Evolutionary conservation across 176 grass and related monocot species (phyloP).

Genomic region (Bolboschoenus planiculmis): DNA sequence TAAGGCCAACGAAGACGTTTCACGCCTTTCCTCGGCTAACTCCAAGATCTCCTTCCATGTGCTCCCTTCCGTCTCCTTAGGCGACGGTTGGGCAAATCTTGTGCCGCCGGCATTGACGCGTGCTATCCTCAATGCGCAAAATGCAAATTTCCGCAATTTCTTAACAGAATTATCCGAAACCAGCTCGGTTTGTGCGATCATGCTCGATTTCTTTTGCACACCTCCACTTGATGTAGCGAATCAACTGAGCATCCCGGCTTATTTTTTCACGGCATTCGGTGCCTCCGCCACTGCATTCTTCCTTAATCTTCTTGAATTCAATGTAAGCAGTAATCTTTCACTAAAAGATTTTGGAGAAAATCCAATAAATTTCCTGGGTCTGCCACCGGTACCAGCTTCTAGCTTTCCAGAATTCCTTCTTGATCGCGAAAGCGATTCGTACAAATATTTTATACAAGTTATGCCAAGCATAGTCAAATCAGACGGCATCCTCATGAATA

Average conservation of each 20-base stretch:
- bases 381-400: background rate
- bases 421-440: background rate
- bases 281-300: background rate
- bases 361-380: background rate
- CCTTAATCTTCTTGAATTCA: background rate
- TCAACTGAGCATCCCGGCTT: background rate
- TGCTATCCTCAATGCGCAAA: background rate
- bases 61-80: background rate
- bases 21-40: constrained; percentile 20
- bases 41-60: constrained; percentile 39
- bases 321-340: background rate
- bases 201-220: background rate
- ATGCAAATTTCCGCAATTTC: background rate
- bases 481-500: constrained; percentile 9
- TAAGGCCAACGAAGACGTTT: background rate
- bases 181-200: background rate
- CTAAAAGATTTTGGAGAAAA: background rate
- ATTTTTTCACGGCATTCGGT: background rate
- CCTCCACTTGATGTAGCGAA: background rate
- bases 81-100: background rate
- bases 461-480: background rate
- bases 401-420: background rate
- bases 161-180: constrained; percentile 6
- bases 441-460: background rate
- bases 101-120: background rate